phyloP scores from a whole-genome alignment of 164 flowering plant genomes.

The Pachysandra terminalis region DNA sequence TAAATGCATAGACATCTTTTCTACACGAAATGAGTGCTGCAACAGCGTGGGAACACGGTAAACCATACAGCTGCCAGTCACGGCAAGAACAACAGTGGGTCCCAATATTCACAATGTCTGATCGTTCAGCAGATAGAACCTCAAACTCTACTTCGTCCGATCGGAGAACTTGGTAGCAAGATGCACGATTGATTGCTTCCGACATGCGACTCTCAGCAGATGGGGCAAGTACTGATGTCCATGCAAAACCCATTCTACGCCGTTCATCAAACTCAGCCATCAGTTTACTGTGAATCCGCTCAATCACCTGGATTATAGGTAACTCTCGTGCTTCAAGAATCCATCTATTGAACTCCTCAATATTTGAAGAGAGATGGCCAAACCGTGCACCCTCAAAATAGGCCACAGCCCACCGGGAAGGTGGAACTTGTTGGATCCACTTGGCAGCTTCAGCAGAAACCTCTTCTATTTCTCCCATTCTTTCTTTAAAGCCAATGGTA shows the following conservation, averaged over 20 bases:
- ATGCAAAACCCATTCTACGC: conserved; percentile 36
- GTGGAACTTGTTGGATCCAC: conserved; percentile 61
- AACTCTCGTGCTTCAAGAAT: conserved; percentile 67
- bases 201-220: conserved; percentile 59
- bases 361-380: conserved; percentile 67
- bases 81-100: conserved; percentile 66
- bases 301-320: conserved; percentile 76
- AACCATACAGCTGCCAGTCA: conserved; percentile 74
- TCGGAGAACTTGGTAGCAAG: conserved; percentile 61
- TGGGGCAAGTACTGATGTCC: conserved; percentile 65
- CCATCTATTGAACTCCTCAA: conserved; percentile 66
- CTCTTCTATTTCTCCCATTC: conserved; percentile 66
- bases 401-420: conserved; percentile 63
- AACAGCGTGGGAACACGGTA: conserved; percentile 83
- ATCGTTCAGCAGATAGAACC: conserved; percentile 59
- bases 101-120: conserved; percentile 72
- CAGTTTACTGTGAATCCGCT: conserved; percentile 52
- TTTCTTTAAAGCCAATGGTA: conserved; percentile 46
- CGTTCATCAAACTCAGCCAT: conserved; percentile 56
- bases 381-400: conserved; percentile 63
- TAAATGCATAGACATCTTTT: conserved; percentile 54
- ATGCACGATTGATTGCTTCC: conserved; percentile 49
- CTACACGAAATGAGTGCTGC: conserved; percentile 69
- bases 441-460: conserved; percentile 63
- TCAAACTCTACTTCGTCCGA: conserved; percentile 86